Evolutionary conservation across 345 rosid genomes (phyloP).

Genomic region (Brassica nigra): DNA sequence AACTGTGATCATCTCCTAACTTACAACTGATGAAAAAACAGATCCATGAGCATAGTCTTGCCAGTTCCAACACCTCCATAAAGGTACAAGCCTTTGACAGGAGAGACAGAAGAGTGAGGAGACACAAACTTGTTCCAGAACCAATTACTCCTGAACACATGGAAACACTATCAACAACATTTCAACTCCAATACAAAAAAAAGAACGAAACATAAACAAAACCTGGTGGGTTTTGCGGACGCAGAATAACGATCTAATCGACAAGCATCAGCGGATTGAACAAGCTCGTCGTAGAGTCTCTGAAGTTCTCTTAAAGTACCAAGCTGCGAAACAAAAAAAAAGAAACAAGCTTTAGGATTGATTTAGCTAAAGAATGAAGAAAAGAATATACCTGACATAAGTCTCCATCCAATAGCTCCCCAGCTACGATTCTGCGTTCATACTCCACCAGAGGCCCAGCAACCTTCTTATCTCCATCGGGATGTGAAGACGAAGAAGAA

Average conservation of each 20-base stretch:
- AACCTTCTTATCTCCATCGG: conserved; percentile 43
- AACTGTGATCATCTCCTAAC: conserved; percentile 21
- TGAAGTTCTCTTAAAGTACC: conserved; percentile 86
- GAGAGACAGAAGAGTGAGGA: conserved; percentile 77
- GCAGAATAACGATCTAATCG: conserved; percentile 82
- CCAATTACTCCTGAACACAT: conserved; percentile 75
- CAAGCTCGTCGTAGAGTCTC: conserved; percentile 86
- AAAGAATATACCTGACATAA: conserved; percentile 61
- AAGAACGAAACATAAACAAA: not conserved
- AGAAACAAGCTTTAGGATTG: conserved; percentile 1
- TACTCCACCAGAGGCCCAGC: conserved; percentile 92
- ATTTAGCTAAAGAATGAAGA: not conserved
- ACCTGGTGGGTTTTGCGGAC: conserved; percentile 75
- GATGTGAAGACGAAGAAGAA: not conserved
- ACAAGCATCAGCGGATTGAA: conserved; percentile 78
- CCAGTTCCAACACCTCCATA: conserved; percentile 99
- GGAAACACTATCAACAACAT: not conserved
- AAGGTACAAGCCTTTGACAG: conserved; percentile 86
- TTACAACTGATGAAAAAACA: conserved; percentile 83
- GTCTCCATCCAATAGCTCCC: conserved; percentile 86
- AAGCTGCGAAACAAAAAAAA: conserved; percentile 51
- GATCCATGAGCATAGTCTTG: conserved; percentile 97
- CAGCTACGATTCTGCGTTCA: conserved; percentile 66
- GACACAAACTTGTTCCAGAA: conserved; percentile 84
- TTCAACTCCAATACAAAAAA: not conserved